Base-by-base conservation (phyloP, 768 basidiomycete species). In the Cystofilobasidium capitatum region DNA sequence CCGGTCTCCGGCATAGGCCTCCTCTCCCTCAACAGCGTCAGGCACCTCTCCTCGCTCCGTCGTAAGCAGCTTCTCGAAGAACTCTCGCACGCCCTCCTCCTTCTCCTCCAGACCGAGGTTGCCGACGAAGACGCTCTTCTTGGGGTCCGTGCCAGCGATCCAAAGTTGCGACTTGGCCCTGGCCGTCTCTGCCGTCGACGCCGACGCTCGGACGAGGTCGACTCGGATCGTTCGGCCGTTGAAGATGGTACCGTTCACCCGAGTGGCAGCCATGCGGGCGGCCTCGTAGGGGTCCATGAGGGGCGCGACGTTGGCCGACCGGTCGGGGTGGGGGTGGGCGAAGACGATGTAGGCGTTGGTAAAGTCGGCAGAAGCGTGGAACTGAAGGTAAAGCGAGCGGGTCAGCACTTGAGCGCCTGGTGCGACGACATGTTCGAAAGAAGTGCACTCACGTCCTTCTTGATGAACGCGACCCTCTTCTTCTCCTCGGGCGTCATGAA, bases 311-410 rank as follows among this genome's bases (percentile, higher is more conserved):
- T 77, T 78, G 37, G 72, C 59, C 1, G 77, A 65, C 65, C 77
- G 72, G 45, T 77, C 73, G 22, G 77, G 77, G 49, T 74, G 73
- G 29, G 75, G 81, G 73, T 91, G 84, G 0, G 89, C 89, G 75
- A 97, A 91, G 24, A 98, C 91, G 57, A 94, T 78, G 76, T 99
- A 99, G 0, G 90, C 89, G 73, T 92, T 89, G 67, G 89, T 83
- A 22, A 84, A 81, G 71, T 84, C 85, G 5, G 86, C 86, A 39
- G 83, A 81, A 2, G 85, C 80, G 77, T 98, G 91, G 73, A 97
- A 84, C 72, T 94, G 64, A 20, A 16, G 39, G 39, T 36, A 14
- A 39, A 47, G 35, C 37, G 5, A 16, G 55, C 24, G 45, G 26
- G 29, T 45, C 31, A 63, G 45, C 39, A 36, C 16, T 9, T 13